These are phyloP conservation scores for Trichoderma arundinaceum DNA, from an alignment of 2,329 filamentous ascomycete genomes.

Conservation along the genomic window DNA sequence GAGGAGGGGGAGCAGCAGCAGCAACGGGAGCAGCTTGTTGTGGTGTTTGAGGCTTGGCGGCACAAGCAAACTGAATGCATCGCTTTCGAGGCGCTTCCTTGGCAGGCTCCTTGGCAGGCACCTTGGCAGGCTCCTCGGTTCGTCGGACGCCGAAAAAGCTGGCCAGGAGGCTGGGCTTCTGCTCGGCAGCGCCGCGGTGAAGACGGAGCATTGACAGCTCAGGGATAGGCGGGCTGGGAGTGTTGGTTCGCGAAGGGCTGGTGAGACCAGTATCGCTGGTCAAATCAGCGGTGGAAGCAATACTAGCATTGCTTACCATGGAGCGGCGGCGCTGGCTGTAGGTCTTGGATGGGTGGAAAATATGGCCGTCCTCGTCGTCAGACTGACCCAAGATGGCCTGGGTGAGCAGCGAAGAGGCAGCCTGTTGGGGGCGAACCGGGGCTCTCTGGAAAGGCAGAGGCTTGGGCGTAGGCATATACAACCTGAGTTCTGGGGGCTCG, in stretches of 20 bases:
- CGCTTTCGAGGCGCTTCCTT: constrained; percentile 67
- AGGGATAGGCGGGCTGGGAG: constrained; percentile 84
- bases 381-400: constrained; percentile 75
- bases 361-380: constrained; percentile 57
- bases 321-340: constrained; percentile 61
- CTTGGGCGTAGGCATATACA: constrained; percentile 39
- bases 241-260: constrained; percentile 84
- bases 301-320: constrained; percentile 78
- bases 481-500: constrained; percentile 76
- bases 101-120: constrained; percentile 28
- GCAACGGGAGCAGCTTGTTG: constrained; percentile 44
- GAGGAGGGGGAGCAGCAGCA: constrained; percentile 39
- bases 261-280: constrained; percentile 94
- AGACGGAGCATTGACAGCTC: constrained; percentile 57
- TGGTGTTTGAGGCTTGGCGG: constrained; percentile 62
- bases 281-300: constrained; percentile 84
- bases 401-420: constrained; percentile 83
- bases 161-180: constrained; percentile 39
- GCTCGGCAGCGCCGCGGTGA: constrained; percentile 41
- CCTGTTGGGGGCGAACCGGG: constrained; percentile 54
- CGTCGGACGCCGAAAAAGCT: constrained; percentile 36
- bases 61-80: constrained; percentile 92
- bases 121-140: constrained; percentile 49
- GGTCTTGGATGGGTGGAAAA: constrained; percentile 47
- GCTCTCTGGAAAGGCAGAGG: constrained; percentile 57